phyloP scores from a whole-genome alignment of 106 monocot genomes.

The Phalaenopsis aphrodite region DNA sequence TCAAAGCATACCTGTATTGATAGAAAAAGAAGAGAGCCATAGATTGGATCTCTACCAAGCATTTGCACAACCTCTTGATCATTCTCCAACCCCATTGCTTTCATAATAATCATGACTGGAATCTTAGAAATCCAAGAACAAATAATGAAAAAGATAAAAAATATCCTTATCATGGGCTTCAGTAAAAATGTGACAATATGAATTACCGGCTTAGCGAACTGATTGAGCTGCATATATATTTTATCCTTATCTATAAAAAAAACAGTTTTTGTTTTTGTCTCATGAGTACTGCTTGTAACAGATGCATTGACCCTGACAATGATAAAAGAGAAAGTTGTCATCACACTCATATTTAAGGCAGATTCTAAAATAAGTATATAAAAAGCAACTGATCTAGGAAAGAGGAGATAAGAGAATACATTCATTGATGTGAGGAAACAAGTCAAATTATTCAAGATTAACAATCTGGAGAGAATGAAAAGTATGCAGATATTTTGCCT shows the following conservation, averaged over 20 bases:
- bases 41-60: slow-evolving; percentile 90
- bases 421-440: neutral
- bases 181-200: neutral
- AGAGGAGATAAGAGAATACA: neutral
- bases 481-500: neutral
- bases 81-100: slow-evolving; percentile 90
- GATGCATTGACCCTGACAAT: slow-evolving; percentile 77
- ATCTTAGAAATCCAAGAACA: slow-evolving; percentile 33
- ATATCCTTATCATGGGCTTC: slow-evolving; percentile 5
- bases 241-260: slow-evolving; percentile 84
- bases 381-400: neutral
- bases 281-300: slow-evolving; percentile 88
- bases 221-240: slow-evolving; percentile 93
- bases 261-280: slow-evolving; percentile 90
- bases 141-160: slow-evolving; percentile 5
- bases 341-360: neutral
- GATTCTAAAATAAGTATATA: too few relatives aligned
- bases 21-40: slow-evolving; percentile 67
- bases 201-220: slow-evolving; percentile 64
- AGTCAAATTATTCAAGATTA: neutral
- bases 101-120: slow-evolving; percentile 83
- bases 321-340: neutral
- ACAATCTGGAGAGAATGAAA: neutral
- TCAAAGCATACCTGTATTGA: slow-evolving; percentile 70
- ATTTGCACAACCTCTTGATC: slow-evolving; percentile 97